These are phyloP conservation scores for Schizothecium vesticola DNA, from an alignment of 495 filamentous ascomycete genomes.

Conservation along the genomic window DNA sequence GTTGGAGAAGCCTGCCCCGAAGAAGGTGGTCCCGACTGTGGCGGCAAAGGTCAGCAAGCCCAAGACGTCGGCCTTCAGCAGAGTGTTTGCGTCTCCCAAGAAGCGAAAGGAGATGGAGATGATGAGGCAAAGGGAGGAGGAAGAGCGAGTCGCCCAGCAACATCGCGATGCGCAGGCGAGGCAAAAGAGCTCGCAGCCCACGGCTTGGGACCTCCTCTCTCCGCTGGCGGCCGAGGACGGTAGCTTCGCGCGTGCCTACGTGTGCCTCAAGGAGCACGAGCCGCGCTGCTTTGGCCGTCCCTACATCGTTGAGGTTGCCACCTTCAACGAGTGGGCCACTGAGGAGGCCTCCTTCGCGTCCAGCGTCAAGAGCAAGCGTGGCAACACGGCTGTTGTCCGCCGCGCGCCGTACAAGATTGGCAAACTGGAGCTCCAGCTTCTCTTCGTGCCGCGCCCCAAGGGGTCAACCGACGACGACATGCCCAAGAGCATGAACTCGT, in stretches of 20 bases:
- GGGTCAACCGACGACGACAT: conserved; percentile 89
- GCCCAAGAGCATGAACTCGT: conserved; percentile 96
- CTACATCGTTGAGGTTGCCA: conserved; percentile 78
- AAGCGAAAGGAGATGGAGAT: conserved; percentile 91
- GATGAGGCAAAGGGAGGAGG: conserved; percentile 70
- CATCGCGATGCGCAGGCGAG: conserved; percentile 62
- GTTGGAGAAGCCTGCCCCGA: conserved; percentile 68
- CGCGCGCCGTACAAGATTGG: conserved; percentile 90
- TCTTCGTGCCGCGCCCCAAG: conserved; percentile 91
- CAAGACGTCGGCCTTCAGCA: conserved; percentile 81
- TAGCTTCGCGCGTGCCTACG: conserved; percentile 87
- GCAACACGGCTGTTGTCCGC: conserved; percentile 53
- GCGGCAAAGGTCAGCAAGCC: conserved; percentile 54
- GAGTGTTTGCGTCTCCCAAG: conserved; percentile 88
- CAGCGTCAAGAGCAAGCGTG: conserved; percentile 86
- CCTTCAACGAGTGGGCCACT: conserved; percentile 97
- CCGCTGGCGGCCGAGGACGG: conserved; percentile 83
- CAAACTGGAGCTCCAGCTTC: conserved; percentile 84
- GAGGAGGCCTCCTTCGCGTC: conserved; percentile 64
- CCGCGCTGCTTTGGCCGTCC: conserved; percentile 76
- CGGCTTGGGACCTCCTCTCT: conserved; percentile 81
- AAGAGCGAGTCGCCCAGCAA: conserved; percentile 58
- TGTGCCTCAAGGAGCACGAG: conserved; percentile 90
- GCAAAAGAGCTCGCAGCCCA: conserved; percentile 48
- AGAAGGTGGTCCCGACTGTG: conserved; percentile 35